Evolutionary conservation across 2,329 filamentous ascomycete genomes (phyloP).

Genomic region (Ophiosphaerella herpotricha): DNA sequence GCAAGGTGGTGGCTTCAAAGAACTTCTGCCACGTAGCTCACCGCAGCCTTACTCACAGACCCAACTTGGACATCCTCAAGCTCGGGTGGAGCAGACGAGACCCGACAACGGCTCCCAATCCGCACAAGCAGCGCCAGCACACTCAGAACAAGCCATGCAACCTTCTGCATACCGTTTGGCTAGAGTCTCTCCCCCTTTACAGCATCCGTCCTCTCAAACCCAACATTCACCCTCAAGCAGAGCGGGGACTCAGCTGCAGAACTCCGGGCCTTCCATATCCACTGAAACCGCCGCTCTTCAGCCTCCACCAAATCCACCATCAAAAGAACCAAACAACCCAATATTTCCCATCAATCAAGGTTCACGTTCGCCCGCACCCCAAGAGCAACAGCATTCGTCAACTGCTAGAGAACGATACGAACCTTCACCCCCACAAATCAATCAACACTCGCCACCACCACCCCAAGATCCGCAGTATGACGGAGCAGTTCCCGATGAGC

Average conservation of each 20-base stretch:
- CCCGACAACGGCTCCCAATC: constrained; percentile 18
- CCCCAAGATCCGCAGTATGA: constrained; percentile 23
- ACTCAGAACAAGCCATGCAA: constrained; percentile 18
- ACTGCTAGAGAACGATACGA: constrained; percentile 8
- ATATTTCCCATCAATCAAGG: constrained; percentile 14
- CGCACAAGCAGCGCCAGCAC: constrained; percentile 28
- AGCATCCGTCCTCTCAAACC: too few relatives aligned
- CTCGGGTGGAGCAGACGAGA: constrained; percentile 12
- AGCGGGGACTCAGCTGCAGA: not conserved
- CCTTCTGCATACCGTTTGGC: constrained; percentile 36
- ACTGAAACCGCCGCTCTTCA: constrained; percentile 16
- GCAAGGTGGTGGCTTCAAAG: constrained; percentile 37
- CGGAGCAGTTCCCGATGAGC: constrained; percentile 30
- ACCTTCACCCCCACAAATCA: constrained; percentile 8
- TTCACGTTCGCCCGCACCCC: constrained; percentile 10
- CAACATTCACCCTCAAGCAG: too few relatives aligned
- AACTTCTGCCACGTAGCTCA: constrained; percentile 39
- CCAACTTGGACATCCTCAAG: constrained; percentile 12
- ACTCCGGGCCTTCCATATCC: constrained; percentile 30
- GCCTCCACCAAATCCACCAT: constrained; percentile 26
- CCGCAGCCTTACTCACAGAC: constrained; percentile 30
- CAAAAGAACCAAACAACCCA: constrained; percentile 32
- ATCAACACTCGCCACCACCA: constrained; percentile 10
- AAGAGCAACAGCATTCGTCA: constrained; percentile 13
- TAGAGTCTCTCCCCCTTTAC: not conserved